Evolutionary conservation across 495 filamentous ascomycete genomes (phyloP).

Genomic region (Podospora appendiculata): DNA sequence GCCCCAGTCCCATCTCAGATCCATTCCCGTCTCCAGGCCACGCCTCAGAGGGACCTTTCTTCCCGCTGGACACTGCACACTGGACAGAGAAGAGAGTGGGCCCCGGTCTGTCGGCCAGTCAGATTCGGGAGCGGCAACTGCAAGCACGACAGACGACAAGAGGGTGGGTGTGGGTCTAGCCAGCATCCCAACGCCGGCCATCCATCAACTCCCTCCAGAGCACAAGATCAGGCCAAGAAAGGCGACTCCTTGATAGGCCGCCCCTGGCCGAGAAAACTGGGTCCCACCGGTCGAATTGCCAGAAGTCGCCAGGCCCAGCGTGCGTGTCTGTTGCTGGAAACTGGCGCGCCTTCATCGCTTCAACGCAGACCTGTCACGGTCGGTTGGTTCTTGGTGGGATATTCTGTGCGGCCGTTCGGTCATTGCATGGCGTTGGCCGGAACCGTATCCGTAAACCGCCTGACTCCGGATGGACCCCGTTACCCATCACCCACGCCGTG

Average conservation of each 20-base stretch:
- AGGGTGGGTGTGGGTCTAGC: not conserved
- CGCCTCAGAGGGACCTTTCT: no score
- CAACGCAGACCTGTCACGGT: no score
- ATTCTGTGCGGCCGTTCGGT: no score
- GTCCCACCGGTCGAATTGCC: not conserved
- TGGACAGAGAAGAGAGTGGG: not conserved
- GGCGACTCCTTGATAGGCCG: slow-evolving; percentile 5
- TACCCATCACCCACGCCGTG: no score
- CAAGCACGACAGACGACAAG: not conserved
- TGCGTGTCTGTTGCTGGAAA: not conserved
- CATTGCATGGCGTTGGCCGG: no score
- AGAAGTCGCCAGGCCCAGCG: slow-evolving; percentile 5
- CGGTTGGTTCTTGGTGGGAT: no score
- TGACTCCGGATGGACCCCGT: no score
- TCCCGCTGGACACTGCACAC: no score
- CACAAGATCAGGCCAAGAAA: slow-evolving; percentile 1
- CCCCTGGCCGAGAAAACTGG: slow-evolving; percentile 9
- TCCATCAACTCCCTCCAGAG: not conserved
- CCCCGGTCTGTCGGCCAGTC: slow-evolving; percentile 1
- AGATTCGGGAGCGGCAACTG: slow-evolving; percentile 7
- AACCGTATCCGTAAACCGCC: no score
- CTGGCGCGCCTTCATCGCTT: no score
- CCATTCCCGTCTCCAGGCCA: not conserved
- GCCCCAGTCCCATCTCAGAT: not conserved
- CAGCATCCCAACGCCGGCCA: not conserved